These are phyloP conservation scores for Penicillium maclennaniae DNA, from an alignment of 495 filamentous ascomycete genomes.

Conservation along the genomic window DNA sequence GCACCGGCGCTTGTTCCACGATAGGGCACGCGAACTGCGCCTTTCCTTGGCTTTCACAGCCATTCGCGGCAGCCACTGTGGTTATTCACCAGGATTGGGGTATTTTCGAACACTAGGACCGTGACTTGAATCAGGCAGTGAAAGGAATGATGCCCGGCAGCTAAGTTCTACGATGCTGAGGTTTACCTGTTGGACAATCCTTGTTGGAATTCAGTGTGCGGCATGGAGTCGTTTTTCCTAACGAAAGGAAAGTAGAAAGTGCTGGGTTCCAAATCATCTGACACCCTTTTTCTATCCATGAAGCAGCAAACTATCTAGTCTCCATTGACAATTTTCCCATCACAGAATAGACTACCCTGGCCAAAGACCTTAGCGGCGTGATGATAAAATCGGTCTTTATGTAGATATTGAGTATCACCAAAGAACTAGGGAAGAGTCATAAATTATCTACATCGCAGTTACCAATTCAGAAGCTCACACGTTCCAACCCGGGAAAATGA, in stretches of 20 bases:
- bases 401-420: neutral
- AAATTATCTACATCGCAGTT: neutral
- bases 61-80: neutral
- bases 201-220: too few relatives aligned
- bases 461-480: neutral
- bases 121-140: too few relatives aligned
- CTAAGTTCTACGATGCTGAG: neutral
- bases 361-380: too few relatives aligned
- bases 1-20: neutral
- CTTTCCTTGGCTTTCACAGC: neutral
- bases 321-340: neutral
- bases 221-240: too few relatives aligned
- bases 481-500: neutral
- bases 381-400: neutral
- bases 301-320: neutral
- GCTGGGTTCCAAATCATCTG: too few relatives aligned
- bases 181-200: neutral
- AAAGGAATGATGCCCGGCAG: too few relatives aligned
- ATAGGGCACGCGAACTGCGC: neutral
- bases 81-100: neutral
- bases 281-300: too few relatives aligned
- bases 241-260: too few relatives aligned
- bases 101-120: neutral
- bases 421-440: neutral
- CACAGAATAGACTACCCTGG: too few relatives aligned